These are phyloP conservation scores for Aspergillus sp. DNA, from an alignment of 2,329 filamentous ascomycete genomes.

Conservation along the genomic window DNA sequence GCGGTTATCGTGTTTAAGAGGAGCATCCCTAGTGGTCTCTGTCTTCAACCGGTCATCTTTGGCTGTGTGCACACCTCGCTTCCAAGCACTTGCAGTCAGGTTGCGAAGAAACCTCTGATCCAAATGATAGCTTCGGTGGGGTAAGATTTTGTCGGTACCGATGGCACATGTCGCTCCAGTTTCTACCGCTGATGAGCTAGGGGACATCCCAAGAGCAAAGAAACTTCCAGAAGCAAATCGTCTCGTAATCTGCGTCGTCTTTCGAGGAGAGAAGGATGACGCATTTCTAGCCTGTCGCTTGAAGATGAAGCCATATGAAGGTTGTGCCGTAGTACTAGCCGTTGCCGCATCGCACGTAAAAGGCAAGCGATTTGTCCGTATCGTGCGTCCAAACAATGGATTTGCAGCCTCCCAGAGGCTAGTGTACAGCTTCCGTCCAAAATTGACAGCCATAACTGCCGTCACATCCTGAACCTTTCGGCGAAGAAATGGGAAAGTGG, in stretches of 20 bases:
- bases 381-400: constrained; percentile 23
- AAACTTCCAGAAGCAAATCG: constrained; percentile 50
- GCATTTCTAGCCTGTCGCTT: constrained; percentile 10
- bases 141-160: constrained; percentile 22
- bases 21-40: constrained; percentile 9
- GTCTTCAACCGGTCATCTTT: constrained; percentile 13
- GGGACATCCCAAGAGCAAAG: constrained; percentile 42
- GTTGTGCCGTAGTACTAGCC: constrained; percentile 3
- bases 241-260: constrained; percentile 37
- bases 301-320: constrained; percentile 8
- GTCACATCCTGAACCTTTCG: constrained; percentile 35
- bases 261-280: constrained; percentile 16
- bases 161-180: constrained; percentile 25
- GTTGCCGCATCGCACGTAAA: constrained; percentile 10
- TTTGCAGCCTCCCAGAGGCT: constrained; percentile 33
- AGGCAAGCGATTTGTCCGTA: constrained; percentile 19
- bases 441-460: constrained; percentile 39
- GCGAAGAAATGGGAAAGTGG: constrained; percentile 5
- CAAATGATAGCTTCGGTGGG: constrained; percentile 14
- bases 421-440: constrained; percentile 42
- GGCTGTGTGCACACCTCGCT: constrained; percentile 24
- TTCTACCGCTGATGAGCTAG: constrained; percentile 26
- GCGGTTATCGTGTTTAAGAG: constrained; percentile 10
- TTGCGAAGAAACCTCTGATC: constrained; percentile 12
- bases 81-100: constrained; percentile 18